Percentiles rank a stretch among this genome's conserved stretches.
Evolutionary conservation across 768 basidiomycete genomes (phyloP).

Genomic region (Mycena leptocephala): DNA sequence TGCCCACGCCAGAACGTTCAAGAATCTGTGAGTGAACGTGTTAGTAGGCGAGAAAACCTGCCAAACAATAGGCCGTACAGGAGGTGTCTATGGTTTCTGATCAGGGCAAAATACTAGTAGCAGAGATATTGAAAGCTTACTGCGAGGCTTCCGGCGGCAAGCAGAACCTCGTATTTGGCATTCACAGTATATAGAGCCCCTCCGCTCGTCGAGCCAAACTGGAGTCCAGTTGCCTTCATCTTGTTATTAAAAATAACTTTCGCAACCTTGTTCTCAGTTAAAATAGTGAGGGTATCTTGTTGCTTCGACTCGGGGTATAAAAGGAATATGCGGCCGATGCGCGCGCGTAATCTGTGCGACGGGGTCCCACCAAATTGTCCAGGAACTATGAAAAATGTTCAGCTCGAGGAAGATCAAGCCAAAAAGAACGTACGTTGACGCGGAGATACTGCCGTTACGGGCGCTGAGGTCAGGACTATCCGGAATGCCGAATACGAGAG

Average conservation of each 20-base stretch:
- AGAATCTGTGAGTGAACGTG: slow-evolving; percentile 3
- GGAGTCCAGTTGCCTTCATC: slow-evolving; percentile 26
- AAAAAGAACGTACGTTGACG: slow-evolving; percentile 18
- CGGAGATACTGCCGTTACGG: slow-evolving; percentile 18
- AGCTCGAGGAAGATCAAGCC: neutral
- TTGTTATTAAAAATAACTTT: slow-evolving; percentile 28
- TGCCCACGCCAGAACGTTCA: slow-evolving; percentile 32
- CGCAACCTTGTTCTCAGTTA: slow-evolving; percentile 30
- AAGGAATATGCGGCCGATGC: slow-evolving; percentile 33
- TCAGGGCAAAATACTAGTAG: neutral
- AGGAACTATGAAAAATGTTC: slow-evolving; percentile 13
- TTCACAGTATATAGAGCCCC: slow-evolving; percentile 11
- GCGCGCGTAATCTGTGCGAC: slow-evolving; percentile 25
- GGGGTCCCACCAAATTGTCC: slow-evolving; percentile 37
- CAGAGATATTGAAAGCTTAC: neutral
- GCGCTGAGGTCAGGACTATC: slow-evolving; percentile 24
- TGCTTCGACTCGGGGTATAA: slow-evolving; percentile 27
- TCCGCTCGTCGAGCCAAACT: slow-evolving; percentile 20
- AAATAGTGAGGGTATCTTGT: slow-evolving; percentile 21
- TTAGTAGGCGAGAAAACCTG: neutral
- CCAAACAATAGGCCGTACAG: neutral
- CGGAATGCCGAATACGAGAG: slow-evolving; percentile 20
- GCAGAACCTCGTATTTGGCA: slow-evolving; percentile 27
- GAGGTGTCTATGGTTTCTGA: slow-evolving; percentile 12
- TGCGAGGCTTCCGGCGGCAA: slow-evolving; percentile 33